A percentile compares a stretch with the other conserved stretches of the same genome.
Evolutionary conservation across 352 stramenopile genomes (phyloP).

Genomic region (Globisporangium perplexum): DNA sequence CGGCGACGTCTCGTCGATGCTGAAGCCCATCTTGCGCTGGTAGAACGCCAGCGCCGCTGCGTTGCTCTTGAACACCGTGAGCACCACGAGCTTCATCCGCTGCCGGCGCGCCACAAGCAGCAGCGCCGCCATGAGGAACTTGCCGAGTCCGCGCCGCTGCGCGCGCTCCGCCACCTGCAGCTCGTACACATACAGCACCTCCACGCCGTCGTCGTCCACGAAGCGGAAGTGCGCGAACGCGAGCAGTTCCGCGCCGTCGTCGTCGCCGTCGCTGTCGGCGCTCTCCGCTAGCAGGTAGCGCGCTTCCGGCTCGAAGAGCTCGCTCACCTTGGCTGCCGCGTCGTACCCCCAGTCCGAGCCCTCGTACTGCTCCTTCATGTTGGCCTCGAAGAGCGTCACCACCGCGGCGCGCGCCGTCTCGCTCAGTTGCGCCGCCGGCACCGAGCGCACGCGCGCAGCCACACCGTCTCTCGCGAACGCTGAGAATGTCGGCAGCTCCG

Average conservation of each 20-base stretch:
- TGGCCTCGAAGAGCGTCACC: conserved; percentile 81
- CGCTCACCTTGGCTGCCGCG: conserved; percentile 64
- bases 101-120: conserved; percentile 73
- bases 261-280: conserved; percentile 4
- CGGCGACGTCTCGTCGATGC: conserved; percentile 88
- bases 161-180: conserved; percentile 73
- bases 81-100: conserved; percentile 87
- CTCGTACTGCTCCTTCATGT: conserved; percentile 91
- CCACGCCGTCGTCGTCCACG: conserved; percentile 86
- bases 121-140: conserved; percentile 89
- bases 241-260: conserved; percentile 24
- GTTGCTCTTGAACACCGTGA: conserved; percentile 94
- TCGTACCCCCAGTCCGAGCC: conserved; percentile 89
- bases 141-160: conserved; percentile 82
- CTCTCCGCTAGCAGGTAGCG: conserved; percentile 73
- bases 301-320: conserved; percentile 84
- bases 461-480: conserved; percentile 46
- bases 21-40: conserved; percentile 75
- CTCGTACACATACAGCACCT: conserved; percentile 93
- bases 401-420: conserved; percentile 27
- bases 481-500: conserved; percentile 53
- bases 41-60: conserved; percentile 88
- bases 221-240: conserved; percentile 93
- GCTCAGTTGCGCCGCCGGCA: conserved; percentile 31
- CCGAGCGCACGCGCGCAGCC: conserved; percentile 34